A percentile compares a stretch with the other conserved stretches of the same genome.
These are phyloP conservation scores for Lepidium didymum DNA, from an alignment of 345 rosid species.

Conservation along the genomic window DNA sequence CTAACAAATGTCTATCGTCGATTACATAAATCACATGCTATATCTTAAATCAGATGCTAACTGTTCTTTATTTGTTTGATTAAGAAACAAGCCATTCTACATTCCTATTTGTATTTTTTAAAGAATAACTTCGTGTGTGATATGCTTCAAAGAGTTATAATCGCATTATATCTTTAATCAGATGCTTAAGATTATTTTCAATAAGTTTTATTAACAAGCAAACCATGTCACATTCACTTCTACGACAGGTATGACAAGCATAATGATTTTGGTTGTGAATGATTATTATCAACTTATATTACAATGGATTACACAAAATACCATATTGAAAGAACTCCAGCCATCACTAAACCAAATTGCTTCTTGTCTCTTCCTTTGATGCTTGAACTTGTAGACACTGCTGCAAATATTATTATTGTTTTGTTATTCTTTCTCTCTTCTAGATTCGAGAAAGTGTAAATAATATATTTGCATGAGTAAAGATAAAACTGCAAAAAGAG, in stretches of 20 bases:
- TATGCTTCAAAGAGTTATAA: background rate
- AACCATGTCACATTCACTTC: background rate
- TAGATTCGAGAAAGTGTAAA: background rate
- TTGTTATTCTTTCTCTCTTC: background rate
- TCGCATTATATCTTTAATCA: background rate
- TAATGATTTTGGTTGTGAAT: background rate
- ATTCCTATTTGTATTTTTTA: background rate
- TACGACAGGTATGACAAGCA: too few species aligned
- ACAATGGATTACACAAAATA: slow-evolving; percentile 5
- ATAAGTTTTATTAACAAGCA: background rate
- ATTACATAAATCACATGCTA: background rate
- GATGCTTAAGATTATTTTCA: background rate
- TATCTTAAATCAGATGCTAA: background rate
- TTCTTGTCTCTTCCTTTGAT: background rate
- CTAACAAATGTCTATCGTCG: background rate
- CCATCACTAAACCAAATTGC: slow-evolving; percentile 14
- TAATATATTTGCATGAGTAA: too few species aligned
- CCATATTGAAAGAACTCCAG: slow-evolving; percentile 17
- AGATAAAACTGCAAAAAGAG: too few species aligned
- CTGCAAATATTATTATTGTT: background rate
- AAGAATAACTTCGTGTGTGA: too few species aligned
- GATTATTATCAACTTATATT: background rate
- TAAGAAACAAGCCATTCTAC: slow-evolving; percentile 21
- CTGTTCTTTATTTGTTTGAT: background rate
- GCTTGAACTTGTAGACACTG: slow-evolving; percentile 23